These are phyloP conservation scores for Capsicum chinense DNA, from an alignment of 257 asterid genomes.

Conservation along the genomic window DNA sequence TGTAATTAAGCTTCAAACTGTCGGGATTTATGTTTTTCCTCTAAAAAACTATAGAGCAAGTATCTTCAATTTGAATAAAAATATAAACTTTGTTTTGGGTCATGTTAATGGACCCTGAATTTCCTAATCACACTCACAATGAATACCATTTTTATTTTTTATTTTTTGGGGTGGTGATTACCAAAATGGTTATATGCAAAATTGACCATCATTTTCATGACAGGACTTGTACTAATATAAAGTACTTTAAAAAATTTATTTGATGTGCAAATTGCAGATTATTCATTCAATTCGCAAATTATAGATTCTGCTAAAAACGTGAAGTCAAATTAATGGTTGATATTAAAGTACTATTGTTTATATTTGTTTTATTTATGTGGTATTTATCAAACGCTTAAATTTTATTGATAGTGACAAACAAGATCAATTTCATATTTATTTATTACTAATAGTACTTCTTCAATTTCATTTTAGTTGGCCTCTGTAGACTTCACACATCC, in stretches of 20 bases:
- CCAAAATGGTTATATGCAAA: not conserved
- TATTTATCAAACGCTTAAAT: too few relatives aligned
- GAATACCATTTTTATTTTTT: too few relatives aligned
- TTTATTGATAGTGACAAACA: too few relatives aligned
- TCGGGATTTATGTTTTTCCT: too few relatives aligned
- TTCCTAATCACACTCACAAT: not conserved
- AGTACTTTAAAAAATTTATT: not conserved
- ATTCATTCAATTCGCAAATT: conserved; percentile 9
- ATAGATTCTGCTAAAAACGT: not conserved
- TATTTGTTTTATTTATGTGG: too few relatives aligned
- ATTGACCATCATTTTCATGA: conserved; percentile 16
- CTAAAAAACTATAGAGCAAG: not conserved
- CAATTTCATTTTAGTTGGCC: too few relatives aligned
- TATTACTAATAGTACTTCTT: too few relatives aligned
- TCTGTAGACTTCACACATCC: too few relatives aligned
- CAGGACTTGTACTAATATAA: not conserved
- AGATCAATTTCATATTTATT: too few relatives aligned
- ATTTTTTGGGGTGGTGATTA: too few relatives aligned
- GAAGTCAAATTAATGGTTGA: not conserved
- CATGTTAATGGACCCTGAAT: not conserved
- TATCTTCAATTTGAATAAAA: not conserved
- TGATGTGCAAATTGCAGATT: not conserved
- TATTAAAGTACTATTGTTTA: not conserved
- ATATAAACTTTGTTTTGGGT: not conserved
- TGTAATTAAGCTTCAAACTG: too few relatives aligned